Base-by-base conservation (phyloP, 1,284 basidiomycete species). In the Pterulicium gracile region DNA sequence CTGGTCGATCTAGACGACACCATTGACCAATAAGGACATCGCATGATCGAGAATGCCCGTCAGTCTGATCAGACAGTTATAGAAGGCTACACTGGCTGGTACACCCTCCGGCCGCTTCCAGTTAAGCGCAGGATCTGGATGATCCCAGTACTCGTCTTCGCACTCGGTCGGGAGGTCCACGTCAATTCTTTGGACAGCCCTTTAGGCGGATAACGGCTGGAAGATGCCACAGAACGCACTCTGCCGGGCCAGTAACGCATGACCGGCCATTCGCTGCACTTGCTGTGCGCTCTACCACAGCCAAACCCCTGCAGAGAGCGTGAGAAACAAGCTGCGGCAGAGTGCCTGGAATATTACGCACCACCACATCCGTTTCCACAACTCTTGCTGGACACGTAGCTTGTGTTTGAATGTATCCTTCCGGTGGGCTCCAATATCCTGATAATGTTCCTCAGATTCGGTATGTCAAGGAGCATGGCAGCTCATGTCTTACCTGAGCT, bases 131-230 rank as follows among this genome's bases (percentile, higher is more conserved):
- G 69, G 72, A 49, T 77, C 72, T 0, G 72, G 67, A 56, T 73
- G 60, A 14, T 77, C 76, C 83, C 83, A 87, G 51, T 79, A 85
- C 51, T 87, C 83, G 57, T 90, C 87, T 50, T 88, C 81, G 15
- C 84, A 79, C 18, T 81, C 79, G 3, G 79, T 21, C 20, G 36
- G 36, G 5, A 39, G 15, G 15, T 17, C 36, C 4, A 39, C 15
- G 15, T 39, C 36, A 18, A 7, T 15, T 7, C 36, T 39, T 7
- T 5, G 15, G 36, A 15, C n/a, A n/a, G n/a, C n/a, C n/a, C n/a
- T n/a, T n/a, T n/a, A n/a, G n/a, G n/a, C n/a, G n/a, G n/a, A n/a
- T n/a, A n/a, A n/a, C n/a, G n/a, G n/a, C n/a, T n/a, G n/a, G n/a
- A n/a, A n/a, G n/a, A n/a, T n/a, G n/a, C n/a, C n/a, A n/a, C n/a